These are phyloP conservation scores for Tylopilus sp. DNA, from an alignment of 768 basidiomycete species.

Conservation along the genomic window DNA sequence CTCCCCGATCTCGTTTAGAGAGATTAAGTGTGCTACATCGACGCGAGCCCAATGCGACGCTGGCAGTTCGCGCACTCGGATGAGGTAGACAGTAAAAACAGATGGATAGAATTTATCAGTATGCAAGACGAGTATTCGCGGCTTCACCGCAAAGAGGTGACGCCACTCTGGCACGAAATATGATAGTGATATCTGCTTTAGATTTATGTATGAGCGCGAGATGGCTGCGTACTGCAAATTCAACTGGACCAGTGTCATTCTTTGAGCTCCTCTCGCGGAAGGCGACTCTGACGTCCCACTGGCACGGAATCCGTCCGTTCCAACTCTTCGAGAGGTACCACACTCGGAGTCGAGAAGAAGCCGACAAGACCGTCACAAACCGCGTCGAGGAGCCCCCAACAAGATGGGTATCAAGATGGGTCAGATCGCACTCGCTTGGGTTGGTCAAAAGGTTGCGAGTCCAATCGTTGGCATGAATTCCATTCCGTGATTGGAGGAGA, in stretches of 20 bases:
- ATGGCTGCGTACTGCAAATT: constrained; percentile 45
- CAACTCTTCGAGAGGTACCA: not conserved
- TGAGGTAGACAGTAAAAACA: constrained; percentile 40
- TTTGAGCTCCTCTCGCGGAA: no score
- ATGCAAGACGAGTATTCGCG: constrained; percentile 50
- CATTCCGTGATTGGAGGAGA: constrained; percentile 28
- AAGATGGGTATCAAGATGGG: constrained; percentile 40
- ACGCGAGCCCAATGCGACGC: constrained; percentile 46
- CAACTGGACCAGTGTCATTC: constrained; percentile 36
- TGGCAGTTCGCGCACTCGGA: constrained; percentile 47
- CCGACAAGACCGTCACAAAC: not conserved
- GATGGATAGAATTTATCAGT: constrained; percentile 53
- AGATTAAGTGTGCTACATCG: constrained; percentile 46
- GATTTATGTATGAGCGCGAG: constrained; percentile 35
- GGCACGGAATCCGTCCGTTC: not conserved
- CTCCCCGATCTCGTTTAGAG: constrained; percentile 46
- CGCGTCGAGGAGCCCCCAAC: constrained; percentile 36
- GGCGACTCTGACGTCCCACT: no score
- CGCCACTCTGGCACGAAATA: constrained; percentile 14
- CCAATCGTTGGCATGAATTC: constrained; percentile 43
- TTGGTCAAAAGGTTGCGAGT: constrained; percentile 36
- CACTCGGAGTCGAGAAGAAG: not conserved
- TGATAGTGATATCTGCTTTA: no score
- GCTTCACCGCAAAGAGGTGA: constrained; percentile 49
- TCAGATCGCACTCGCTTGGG: constrained; percentile 45